These are phyloP conservation scores for Parachaetomium inaequale DNA, from an alignment of 495 filamentous ascomycete species.

Conservation along the genomic window DNA sequence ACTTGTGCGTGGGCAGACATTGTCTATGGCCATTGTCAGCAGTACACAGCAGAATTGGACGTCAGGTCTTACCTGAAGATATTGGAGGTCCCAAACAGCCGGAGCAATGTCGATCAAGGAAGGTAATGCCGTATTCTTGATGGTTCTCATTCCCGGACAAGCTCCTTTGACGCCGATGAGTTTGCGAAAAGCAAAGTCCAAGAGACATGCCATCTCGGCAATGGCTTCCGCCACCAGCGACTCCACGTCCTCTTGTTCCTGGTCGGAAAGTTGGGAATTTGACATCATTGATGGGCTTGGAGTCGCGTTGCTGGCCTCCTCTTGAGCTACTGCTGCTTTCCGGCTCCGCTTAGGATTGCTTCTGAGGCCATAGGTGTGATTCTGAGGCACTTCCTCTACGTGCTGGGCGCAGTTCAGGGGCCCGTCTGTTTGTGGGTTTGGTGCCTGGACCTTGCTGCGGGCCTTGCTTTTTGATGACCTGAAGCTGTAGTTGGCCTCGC, in stretches of 20 bases:
- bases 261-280: background rate
- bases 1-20: constrained; percentile 26
- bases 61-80: constrained; percentile 33
- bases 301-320: background rate
- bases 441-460: background rate
- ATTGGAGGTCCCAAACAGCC: constrained; percentile 43
- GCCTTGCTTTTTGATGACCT: background rate
- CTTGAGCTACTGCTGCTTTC: constrained; percentile 8
- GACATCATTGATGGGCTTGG: background rate
- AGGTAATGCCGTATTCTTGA: constrained; percentile 17
- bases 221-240: background rate
- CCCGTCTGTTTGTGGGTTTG: too few species aligned
- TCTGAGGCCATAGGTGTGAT: constrained; percentile 15
- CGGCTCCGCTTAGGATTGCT: constrained; percentile 10
- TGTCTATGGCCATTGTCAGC: constrained; percentile 18
- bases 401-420: background rate
- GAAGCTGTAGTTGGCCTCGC: constrained; percentile 19
- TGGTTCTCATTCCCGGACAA: constrained; percentile 24
- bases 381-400: background rate
- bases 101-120: constrained; percentile 45
- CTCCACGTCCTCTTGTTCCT: background rate
- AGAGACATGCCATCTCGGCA: constrained; percentile 28
- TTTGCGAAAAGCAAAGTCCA: constrained; percentile 36
- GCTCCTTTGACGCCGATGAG: constrained; percentile 33
- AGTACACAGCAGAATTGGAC: background rate